Percentiles rank a stretch among this genome's conserved stretches.
phyloP scores from a whole-genome alignment of 177 flowering plant species.

The Vitis hybrid region DNA sequence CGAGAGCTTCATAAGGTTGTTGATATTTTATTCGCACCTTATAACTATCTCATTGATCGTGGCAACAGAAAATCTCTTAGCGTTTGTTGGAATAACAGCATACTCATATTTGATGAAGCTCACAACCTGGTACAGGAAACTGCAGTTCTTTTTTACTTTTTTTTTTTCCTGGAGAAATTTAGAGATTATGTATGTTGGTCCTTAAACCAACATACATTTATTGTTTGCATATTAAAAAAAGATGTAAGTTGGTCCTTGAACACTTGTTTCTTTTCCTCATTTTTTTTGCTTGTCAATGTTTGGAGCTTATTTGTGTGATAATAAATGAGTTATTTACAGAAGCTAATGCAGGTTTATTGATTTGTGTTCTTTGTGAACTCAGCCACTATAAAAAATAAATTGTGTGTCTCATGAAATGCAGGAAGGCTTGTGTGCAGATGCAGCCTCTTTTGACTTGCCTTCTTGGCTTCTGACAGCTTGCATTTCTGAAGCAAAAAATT shows the following conservation, averaged over 20 bases:
- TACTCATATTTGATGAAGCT: constrained; percentile 98
- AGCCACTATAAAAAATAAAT: no score
- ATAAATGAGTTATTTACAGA: neutral
- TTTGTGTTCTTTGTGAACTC: neutral
- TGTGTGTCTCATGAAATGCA: constrained; percentile 29
- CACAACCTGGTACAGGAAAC: constrained; percentile 77
- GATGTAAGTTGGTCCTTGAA: neutral
- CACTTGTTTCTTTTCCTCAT: neutral
- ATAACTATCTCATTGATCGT: constrained; percentile 91
- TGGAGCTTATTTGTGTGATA: neutral
- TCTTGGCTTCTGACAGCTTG: constrained; percentile 71
- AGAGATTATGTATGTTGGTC: neutral
- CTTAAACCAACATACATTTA: no score
- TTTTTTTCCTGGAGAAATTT: neutral
- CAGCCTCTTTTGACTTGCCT: constrained; percentile 94
- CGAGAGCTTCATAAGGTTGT: constrained; percentile 84
- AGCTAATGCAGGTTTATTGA: neutral
- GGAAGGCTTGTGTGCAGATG: constrained; percentile 97
- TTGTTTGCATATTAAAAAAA: no score
- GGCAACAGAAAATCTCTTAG: constrained; percentile 60
- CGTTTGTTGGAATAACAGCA: constrained; percentile 63
- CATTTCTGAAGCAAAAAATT: constrained; percentile 84
- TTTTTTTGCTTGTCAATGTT: neutral
- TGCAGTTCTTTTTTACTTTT: neutral
- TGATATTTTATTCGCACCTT: constrained; percentile 93